phyloP scores from a whole-genome alignment of 345 rosid genomes.

The Punica granatum region DNA sequence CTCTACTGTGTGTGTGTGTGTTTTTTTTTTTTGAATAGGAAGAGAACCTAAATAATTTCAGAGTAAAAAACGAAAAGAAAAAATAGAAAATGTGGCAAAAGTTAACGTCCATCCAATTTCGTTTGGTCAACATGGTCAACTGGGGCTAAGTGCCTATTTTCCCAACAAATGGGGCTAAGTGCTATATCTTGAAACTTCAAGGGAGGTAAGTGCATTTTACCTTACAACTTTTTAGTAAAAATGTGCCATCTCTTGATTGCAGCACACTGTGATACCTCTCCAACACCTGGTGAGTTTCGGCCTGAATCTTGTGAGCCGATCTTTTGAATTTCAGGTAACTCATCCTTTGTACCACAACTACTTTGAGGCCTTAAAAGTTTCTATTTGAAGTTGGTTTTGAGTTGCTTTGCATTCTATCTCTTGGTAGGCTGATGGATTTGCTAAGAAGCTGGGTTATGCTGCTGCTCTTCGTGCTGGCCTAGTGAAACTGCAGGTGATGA shows the following conservation, averaged over 20 bases:
- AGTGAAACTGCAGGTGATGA: constrained; percentile 88
- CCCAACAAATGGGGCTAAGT: too few species aligned
- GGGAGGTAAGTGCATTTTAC: too few species aligned
- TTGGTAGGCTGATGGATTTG: constrained; percentile 93
- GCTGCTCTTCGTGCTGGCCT: constrained; percentile 79
- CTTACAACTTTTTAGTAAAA: constrained; percentile 9
- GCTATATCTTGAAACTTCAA: too few species aligned
- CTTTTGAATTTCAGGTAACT: constrained; percentile 95
- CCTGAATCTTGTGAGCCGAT: constrained; percentile 89
- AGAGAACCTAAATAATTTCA: too few species aligned
- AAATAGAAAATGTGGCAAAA: too few species aligned
- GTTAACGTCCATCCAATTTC: too few species aligned
- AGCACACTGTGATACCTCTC: constrained; percentile 90
- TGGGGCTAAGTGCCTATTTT: too few species aligned
- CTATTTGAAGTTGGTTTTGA: background rate
- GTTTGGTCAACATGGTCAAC: too few species aligned
- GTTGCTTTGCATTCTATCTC: constrained; percentile 1
- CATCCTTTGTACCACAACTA: background rate
- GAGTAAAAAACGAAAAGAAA: too few species aligned
- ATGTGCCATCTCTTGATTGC: constrained; percentile 19
- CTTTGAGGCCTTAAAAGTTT: background rate
- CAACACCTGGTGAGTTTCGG: constrained; percentile 86
- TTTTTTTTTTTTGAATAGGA: too few species aligned
- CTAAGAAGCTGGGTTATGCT: constrained; percentile 83
- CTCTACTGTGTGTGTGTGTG: too few species aligned